phyloP scores from a whole-genome alignment of 371 early-diverging fungal species.

The Mycotypha africana region DNA sequence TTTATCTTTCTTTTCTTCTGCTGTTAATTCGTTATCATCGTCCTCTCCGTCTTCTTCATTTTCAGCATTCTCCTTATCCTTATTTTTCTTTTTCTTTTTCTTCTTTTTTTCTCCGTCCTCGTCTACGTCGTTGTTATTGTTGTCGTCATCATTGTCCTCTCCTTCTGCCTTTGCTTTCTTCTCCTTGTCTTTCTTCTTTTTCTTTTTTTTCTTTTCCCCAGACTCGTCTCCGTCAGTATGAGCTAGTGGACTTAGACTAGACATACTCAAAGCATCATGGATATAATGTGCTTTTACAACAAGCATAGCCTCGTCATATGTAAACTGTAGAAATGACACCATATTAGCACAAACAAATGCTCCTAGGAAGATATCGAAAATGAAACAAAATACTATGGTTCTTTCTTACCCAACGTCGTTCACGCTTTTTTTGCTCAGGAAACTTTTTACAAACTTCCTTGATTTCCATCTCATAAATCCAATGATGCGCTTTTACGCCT shows the following conservation, averaged over 20 bases:
- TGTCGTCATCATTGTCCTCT: slow-evolving; percentile 6
- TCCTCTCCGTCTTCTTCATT: slow-evolving; percentile 8
- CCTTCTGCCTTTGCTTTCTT: slow-evolving; percentile 1
- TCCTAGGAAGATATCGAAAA: neutral
- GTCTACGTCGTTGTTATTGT: neutral
- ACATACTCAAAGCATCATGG: slow-evolving; percentile 43
- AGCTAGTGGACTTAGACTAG: slow-evolving; percentile 16
- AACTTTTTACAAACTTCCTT: slow-evolving; percentile 42
- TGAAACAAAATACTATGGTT: neutral
- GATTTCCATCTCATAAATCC: slow-evolving; percentile 54
- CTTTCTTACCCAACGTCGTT: slow-evolving; percentile 51
- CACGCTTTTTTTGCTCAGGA: slow-evolving; percentile 49
- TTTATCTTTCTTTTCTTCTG: slow-evolving; percentile 6
- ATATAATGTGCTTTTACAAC: slow-evolving; percentile 39
- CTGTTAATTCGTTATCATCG: too few species aligned
- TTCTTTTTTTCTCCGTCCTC: slow-evolving; percentile 4
- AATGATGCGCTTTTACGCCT: slow-evolving; percentile 40
- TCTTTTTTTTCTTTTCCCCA: neutral
- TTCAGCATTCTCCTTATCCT: slow-evolving; percentile 4
- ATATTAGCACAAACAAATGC: neutral
- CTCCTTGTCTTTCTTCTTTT: slow-evolving; percentile 1
- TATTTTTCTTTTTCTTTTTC: slow-evolving; percentile 10
- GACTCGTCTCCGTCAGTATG: slow-evolving; percentile 1
- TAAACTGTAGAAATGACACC: slow-evolving; percentile 39
- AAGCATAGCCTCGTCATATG: slow-evolving; percentile 44